phyloP scores from a whole-genome alignment of 2,329 filamentous ascomycete genomes.

The Penicillium sp. region DNA sequence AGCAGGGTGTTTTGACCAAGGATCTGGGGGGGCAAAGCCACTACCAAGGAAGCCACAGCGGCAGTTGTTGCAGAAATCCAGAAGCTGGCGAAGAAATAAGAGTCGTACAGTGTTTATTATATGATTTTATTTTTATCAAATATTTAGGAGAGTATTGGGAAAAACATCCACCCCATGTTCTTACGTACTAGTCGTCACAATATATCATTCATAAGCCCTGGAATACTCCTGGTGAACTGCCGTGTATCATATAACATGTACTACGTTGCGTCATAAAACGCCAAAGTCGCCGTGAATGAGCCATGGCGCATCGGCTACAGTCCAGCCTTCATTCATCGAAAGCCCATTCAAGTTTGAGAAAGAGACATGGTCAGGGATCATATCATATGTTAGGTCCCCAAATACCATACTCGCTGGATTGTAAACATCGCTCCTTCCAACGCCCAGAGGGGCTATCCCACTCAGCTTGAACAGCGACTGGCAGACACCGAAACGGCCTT shows the following conservation, averaged over 20 bases:
- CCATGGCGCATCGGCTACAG: conserved; percentile 32
- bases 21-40: conserved; percentile 58
- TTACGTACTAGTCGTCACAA: too few species aligned
- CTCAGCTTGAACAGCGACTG: conserved; percentile 36
- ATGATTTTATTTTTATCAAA: background rate
- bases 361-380: conserved; percentile 15
- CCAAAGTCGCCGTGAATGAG: conserved; percentile 25
- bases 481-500: conserved; percentile 26
- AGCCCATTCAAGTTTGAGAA: conserved; percentile 19
- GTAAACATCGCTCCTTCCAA: conserved; percentile 5
- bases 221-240: background rate
- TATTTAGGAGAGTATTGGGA: too few species aligned
- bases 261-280: conserved; percentile 12
- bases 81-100: conserved; percentile 28
- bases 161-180: too few species aligned
- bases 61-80: conserved; percentile 54
- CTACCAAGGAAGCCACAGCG: conserved; percentile 57
- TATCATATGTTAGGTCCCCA: conserved; percentile 17
- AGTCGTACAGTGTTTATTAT: background rate
- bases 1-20: conserved; percentile 51
- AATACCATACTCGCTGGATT: conserved; percentile 20
- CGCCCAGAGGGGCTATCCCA: conserved; percentile 33
- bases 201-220: too few species aligned
- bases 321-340: conserved; percentile 27
- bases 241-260: background rate